Percentiles rank a stretch among this genome's conserved stretches.
phyloP scores from a whole-genome alignment of 495 filamentous ascomycete species.

The Ascodesmis nigricans region DNA sequence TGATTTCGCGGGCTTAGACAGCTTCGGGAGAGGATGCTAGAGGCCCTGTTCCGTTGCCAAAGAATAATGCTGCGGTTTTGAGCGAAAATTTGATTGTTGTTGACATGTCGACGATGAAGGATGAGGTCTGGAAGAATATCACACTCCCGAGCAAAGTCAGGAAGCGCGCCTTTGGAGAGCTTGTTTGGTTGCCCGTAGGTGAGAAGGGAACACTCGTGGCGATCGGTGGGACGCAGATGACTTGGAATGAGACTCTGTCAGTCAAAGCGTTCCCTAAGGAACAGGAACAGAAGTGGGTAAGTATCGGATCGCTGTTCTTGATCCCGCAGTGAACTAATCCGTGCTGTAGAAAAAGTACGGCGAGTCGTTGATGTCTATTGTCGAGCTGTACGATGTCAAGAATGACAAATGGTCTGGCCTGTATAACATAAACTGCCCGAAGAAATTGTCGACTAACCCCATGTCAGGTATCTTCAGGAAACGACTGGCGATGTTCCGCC shows the following conservation, averaged over 20 bases:
- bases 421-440: no score
- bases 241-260: conserved; percentile 24
- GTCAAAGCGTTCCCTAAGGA: no score
- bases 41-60: no score
- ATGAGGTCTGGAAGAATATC: conserved; percentile 32
- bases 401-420: conserved; percentile 30
- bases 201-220: conserved; percentile 39
- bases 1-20: no score
- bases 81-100: conserved; percentile 31
- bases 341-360: conserved; percentile 26
- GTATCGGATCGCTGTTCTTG: no score
- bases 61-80: background rate
- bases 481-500: conserved; percentile 34
- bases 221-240: conserved; percentile 37
- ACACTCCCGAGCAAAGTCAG: conserved; percentile 26
- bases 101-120: conserved; percentile 32
- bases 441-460: no score
- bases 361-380: conserved; percentile 37
- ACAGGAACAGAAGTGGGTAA: no score
- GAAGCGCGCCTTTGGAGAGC: conserved; percentile 37
- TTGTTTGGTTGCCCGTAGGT: conserved; percentile 50
- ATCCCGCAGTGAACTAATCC: no score
- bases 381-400: conserved; percentile 48
- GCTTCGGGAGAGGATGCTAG: no score
- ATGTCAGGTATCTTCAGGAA: conserved; percentile 27